These are phyloP conservation scores for Pseudocercospora cruenta DNA, from an alignment of 2,329 filamentous ascomycete species.

Conservation along the genomic window DNA sequence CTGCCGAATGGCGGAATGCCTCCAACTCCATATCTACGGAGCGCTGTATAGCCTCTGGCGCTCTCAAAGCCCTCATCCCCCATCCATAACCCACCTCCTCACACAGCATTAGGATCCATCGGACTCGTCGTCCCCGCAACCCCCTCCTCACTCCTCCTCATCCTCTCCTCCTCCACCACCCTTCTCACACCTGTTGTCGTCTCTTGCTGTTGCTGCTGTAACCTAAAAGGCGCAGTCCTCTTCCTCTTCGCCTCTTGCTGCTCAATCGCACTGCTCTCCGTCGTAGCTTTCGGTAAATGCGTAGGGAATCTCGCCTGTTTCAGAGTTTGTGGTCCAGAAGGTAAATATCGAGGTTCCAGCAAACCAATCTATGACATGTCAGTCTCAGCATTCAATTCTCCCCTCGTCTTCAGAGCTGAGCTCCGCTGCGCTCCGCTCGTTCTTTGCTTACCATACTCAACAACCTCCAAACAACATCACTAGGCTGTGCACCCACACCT, in stretches of 20 bases:
- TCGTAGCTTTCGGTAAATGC: slow-evolving; percentile 27
- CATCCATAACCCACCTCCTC: slow-evolving; percentile 42
- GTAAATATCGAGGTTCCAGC: slow-evolving; percentile 45
- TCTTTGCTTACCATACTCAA: slow-evolving; percentile 76
- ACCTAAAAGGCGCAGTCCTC: slow-evolving; percentile 19
- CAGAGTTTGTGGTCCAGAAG: slow-evolving; percentile 37
- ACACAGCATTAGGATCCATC: slow-evolving; percentile 58
- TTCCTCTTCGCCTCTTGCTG: slow-evolving; percentile 6
- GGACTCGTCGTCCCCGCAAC: slow-evolving; percentile 31
- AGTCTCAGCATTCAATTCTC: not conserved
- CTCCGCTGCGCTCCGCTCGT: not conserved
- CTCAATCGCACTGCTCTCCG: slow-evolving; percentile 4
- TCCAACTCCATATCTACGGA: slow-evolving; percentile 7
- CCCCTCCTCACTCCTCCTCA: slow-evolving; percentile 20
- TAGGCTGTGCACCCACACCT: slow-evolving; percentile 93
- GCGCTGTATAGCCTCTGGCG: too few species aligned
- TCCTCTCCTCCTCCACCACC: slow-evolving; percentile 3
- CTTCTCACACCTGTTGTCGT: not conserved
- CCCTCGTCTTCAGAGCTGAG: not conserved
- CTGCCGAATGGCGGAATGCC: not conserved
- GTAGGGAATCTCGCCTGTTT: slow-evolving; percentile 38
- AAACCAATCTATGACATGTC: slow-evolving; percentile 44
- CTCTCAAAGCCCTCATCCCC: too few species aligned
- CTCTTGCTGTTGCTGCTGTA: not conserved
- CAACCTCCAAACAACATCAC: slow-evolving; percentile 84